These are phyloP conservation scores for Pulveroboletus sp. DNA, from an alignment of 768 basidiomycete species.

Conservation along the genomic window DNA sequence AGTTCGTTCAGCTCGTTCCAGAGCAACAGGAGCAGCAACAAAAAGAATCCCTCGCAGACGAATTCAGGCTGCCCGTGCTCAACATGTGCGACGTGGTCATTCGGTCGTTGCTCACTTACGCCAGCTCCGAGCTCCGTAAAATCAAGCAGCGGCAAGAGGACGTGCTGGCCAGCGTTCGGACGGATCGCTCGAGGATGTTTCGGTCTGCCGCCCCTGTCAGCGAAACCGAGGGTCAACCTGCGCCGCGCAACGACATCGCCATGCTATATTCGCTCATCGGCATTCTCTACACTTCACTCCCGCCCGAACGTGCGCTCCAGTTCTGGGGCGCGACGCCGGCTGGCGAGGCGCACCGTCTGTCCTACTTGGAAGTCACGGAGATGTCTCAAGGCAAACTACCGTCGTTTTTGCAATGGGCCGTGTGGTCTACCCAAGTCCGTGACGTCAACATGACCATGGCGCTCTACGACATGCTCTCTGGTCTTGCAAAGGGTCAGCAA, in stretches of 20 bases:
- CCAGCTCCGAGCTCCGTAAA: slow-evolving; percentile 76
- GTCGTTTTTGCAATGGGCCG: slow-evolving; percentile 85
- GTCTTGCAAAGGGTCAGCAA: slow-evolving; percentile 77
- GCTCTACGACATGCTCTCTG: slow-evolving; percentile 84
- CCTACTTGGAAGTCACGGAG: slow-evolving; percentile 60
- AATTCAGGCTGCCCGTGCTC: slow-evolving; percentile 52
- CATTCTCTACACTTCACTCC: slow-evolving; percentile 68
- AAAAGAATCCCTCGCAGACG: slow-evolving; percentile 39
- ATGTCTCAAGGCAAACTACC: slow-evolving; percentile 60
- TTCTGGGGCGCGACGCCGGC: slow-evolving; percentile 75
- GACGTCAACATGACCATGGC: slow-evolving; percentile 73
- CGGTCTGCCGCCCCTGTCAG: slow-evolving; percentile 43
- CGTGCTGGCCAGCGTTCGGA: slow-evolving; percentile 61
- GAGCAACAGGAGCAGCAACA: slow-evolving; percentile 37
- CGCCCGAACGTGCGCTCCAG: slow-evolving; percentile 73
- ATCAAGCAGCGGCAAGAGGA: slow-evolving; percentile 92
- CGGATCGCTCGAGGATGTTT: slow-evolving; percentile 54
- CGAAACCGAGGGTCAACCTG: slow-evolving; percentile 39
- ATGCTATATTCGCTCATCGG: slow-evolving; percentile 82
- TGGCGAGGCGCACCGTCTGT: slow-evolving; percentile 36
- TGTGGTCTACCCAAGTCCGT: slow-evolving; percentile 76
- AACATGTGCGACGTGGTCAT: slow-evolving; percentile 67
- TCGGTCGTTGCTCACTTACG: slow-evolving; percentile 66
- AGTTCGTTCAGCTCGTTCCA: slow-evolving; percentile 33
- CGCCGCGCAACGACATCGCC: slow-evolving; percentile 80